Evolutionary conservation across 257 asterid genomes (phyloP).

Genomic region (Eustoma russellianum): DNA sequence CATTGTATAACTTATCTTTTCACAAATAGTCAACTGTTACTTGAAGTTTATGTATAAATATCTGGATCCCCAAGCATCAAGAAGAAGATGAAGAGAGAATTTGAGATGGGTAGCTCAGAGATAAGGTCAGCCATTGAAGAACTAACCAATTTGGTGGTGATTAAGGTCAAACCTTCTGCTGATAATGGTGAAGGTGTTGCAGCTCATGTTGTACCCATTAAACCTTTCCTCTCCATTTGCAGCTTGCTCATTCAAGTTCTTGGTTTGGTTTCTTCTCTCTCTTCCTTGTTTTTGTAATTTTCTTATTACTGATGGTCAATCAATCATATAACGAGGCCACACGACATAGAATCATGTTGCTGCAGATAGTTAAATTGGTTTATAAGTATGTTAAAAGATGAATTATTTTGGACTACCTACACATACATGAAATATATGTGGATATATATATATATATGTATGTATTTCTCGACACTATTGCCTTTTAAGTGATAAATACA

Average conservation of each 20-base stretch:
- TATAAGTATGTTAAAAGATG: no score
- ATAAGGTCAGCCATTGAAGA: slow-evolving; percentile 65
- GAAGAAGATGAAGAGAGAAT: slow-evolving; percentile 17
- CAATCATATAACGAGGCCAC: no score
- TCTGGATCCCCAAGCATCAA: slow-evolving; percentile 4
- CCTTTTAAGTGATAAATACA: no score
- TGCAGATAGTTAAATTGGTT: no score
- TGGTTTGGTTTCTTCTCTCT: slow-evolving; percentile 34
- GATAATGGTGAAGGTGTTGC: neutral
- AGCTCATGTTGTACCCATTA: slow-evolving; percentile 32
- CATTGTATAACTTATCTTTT: no score
- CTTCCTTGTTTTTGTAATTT: neutral
- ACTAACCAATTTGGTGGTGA: slow-evolving; percentile 22
- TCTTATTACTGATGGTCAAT: no score
- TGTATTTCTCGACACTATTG: no score
- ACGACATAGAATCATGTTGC: no score
- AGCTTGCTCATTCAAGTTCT: slow-evolving; percentile 61
- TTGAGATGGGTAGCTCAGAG: slow-evolving; percentile 50
- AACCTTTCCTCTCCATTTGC: slow-evolving; percentile 77
- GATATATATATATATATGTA: no score
- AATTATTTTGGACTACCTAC: no score
- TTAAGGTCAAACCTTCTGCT: slow-evolving; percentile 21
- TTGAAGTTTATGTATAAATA: neutral
- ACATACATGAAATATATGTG: no score
- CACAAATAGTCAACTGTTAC: no score